Conservation (phyloP, 371 early-diverging fungal genomes). For the Rhizopus microsporus region DNA sequence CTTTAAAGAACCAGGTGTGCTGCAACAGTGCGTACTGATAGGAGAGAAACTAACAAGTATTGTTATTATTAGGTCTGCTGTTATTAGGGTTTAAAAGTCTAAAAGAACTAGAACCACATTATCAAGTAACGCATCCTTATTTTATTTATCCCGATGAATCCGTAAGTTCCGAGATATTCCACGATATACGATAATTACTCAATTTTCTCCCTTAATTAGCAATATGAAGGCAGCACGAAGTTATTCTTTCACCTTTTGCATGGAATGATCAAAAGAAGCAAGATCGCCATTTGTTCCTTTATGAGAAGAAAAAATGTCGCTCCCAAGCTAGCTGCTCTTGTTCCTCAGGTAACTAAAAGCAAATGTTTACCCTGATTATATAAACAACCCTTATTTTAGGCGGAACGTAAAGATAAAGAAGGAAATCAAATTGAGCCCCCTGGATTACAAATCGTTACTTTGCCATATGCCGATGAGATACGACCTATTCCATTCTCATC, state of each 20-base stretch:
- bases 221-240: slow-evolving; percentile 14
- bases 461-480: slow-evolving; percentile 76
- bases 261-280: slow-evolving; percentile 5
- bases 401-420: slow-evolving; percentile 32
- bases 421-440: slow-evolving; percentile 51
- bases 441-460: slow-evolving; percentile 62
- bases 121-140: slow-evolving; percentile 63
- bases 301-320: slow-evolving; percentile 11
- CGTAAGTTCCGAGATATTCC: slow-evolving; percentile 30
- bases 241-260: slow-evolving; percentile 6
- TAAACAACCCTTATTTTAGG: slow-evolving; percentile 8
- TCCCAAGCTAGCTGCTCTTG: slow-evolving; percentile 13
- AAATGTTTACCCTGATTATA: background rate
- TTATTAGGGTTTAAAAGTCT: slow-evolving; percentile 69
- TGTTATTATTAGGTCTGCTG: slow-evolving; percentile 48
- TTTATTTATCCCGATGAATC: slow-evolving; percentile 80
- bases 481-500: slow-evolving; percentile 43
- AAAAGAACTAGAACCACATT: slow-evolving; percentile 37
- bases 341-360: slow-evolving; percentile 17
- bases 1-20: slow-evolving; percentile 55
- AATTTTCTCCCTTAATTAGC: background rate
- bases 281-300: slow-evolving; percentile 21
- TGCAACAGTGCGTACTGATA: background rate
- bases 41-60: slow-evolving; percentile 2
- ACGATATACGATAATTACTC: too few relatives aligned